Evolutionary conservation across 345 rosid species (phyloP), one percentile per base, ranked within the genome.

Genomic region (Citrus australasica): DNA sequence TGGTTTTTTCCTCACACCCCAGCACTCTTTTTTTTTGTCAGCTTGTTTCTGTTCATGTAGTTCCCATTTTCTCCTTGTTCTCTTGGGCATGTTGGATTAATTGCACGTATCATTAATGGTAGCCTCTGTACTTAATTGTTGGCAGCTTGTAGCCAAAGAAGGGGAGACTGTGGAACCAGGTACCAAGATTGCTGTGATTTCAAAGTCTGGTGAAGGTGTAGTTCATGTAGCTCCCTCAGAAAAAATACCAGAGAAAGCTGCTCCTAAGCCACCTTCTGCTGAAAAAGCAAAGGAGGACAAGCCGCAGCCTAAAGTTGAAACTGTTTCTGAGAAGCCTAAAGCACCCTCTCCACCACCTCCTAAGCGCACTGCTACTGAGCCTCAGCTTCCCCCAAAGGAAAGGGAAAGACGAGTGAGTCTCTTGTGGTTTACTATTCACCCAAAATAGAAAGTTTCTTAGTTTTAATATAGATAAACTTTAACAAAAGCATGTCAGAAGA

Each of bases 371-470:
- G 93, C 98, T 10, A 84, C 90, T 51, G 98, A 94, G 77, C 98
- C 99, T n/a, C 95, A 94, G 83, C 98, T 97, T 80, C 99, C 99
- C n/a, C 98, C 99, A 2, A 97, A 97, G 86, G 99, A 94, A 61
- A 90, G 97, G 83, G 99, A 97, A 89, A 94, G 98, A 92, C 86
- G 98, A 38, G 99, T 97, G 84, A 79, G 94, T 72, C 32, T 76
- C 11, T 30, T 51, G 37, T 53, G 40, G 28, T 63, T 55, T n/a
- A 38, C 9, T 76, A 51, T 66, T 13, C 53, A 16, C 3, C 14
- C 56, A 48, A 5, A 33, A 53, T 28, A 11, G 19, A 27, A 27
- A 14, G 25, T 38, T 63, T 19, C 19, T 53, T 66, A 14, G n/a
- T 66, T 40, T 46, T 24, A 9, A 53, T 6, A 28, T n/a, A 33